These are phyloP conservation scores for Fonsecaea pedrosoi DNA, from an alignment of 2,329 filamentous ascomycete species.

Conservation along the genomic window DNA sequence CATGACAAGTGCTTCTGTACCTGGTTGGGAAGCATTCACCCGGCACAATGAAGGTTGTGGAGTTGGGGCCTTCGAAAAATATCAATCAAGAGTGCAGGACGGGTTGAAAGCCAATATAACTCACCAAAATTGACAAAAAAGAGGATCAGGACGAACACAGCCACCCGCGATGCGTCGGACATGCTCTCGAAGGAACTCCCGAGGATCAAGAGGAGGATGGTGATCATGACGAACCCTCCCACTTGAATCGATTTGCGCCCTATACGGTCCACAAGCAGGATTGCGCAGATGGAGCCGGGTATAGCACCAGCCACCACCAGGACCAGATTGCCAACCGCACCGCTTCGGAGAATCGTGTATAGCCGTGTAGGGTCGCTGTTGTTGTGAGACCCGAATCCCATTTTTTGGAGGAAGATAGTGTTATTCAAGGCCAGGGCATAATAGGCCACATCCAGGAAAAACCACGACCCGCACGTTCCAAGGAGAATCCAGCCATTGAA, in stretches of 20 bases:
- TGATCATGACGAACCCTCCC: slow-evolving; percentile 67
- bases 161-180: slow-evolving; percentile 58
- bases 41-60: slow-evolving; percentile 69
- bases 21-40: slow-evolving; percentile 70
- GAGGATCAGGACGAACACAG: slow-evolving; percentile 68
- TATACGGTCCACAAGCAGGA: slow-evolving; percentile 73
- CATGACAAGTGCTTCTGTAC: slow-evolving; percentile 68
- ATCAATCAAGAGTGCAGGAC: neutral
- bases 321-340: slow-evolving; percentile 77
- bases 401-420: slow-evolving; percentile 71
- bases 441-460: slow-evolving; percentile 70
- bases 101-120: neutral
- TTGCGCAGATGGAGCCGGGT: slow-evolving; percentile 82
- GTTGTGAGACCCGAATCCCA: slow-evolving; percentile 70
- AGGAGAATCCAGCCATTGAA: slow-evolving; percentile 76
- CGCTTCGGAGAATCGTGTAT: slow-evolving; percentile 74
- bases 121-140: slow-evolving; percentile 69
- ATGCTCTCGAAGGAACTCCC: slow-evolving; percentile 65
- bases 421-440: slow-evolving; percentile 78
- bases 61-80: slow-evolving; percentile 58
- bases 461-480: slow-evolving; percentile 83
- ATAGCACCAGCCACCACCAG: slow-evolving; percentile 79
- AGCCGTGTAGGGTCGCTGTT: slow-evolving; percentile 52
- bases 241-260: slow-evolving; percentile 79
- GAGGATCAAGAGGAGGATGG: slow-evolving; percentile 66